A percentile compares a stretch with the other conserved stretches of the same genome.
Conservation (phyloP, 2,329 filamentous ascomycete genomes). For the Hypoxylon sp. region DNA sequence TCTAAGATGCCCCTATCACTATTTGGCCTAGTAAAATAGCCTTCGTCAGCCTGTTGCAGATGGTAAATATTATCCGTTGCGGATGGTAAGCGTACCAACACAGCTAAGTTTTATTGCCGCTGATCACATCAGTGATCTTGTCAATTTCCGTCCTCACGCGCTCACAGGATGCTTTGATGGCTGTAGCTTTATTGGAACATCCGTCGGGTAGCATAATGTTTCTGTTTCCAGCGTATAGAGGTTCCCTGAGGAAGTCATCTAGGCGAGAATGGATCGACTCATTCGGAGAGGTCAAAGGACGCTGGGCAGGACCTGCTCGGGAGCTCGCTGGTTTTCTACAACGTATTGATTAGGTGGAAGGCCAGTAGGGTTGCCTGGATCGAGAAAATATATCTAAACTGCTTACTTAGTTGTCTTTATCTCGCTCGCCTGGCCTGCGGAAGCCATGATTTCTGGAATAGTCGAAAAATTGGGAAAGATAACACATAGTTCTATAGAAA, state of each 20-base stretch:
- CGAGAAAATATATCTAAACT: neutral
- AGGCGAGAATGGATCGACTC: conserved; percentile 15
- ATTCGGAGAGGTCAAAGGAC: neutral
- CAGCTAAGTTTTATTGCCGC: conserved; percentile 1
- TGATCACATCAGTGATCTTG: neutral
- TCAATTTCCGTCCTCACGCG: conserved; percentile 16
- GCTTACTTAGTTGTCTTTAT: conserved; percentile 1
- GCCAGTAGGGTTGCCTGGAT: neutral
- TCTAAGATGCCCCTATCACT: neutral
- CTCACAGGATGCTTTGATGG: neutral
- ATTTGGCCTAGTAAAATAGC: neutral
- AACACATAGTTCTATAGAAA: neutral
- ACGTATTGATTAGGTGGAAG: neutral
- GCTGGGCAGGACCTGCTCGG: neutral
- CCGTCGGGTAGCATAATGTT: conserved; percentile 29
- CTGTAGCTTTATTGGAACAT: neutral
- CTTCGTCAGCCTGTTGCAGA: neutral
- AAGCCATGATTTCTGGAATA: conserved; percentile 1
- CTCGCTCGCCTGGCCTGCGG: neutral
- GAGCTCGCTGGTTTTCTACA: neutral
- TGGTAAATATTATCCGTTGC: neutral
- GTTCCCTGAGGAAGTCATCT: conserved; percentile 26
- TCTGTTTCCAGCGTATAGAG: conserved; percentile 26
- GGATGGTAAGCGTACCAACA: neutral
- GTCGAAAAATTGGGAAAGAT: neutral